These are phyloP conservation scores for Berberis vulgaris DNA, from an alignment of 164 flowering plant species.

Conservation along the genomic window DNA sequence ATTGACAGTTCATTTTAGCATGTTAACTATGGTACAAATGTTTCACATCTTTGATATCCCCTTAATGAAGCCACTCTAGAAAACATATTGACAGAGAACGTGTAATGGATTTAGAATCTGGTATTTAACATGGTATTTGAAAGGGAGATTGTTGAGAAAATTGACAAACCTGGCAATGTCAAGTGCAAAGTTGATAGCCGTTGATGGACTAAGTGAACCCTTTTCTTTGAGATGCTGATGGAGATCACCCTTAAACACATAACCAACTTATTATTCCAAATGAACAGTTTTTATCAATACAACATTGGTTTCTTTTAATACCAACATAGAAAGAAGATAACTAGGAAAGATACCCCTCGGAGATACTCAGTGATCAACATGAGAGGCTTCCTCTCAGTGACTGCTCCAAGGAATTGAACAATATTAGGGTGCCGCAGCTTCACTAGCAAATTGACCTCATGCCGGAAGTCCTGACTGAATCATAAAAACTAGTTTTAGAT, in stretches of 20 bases:
- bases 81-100: too few relatives aligned
- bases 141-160: too few relatives aligned
- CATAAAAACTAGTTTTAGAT: background rate
- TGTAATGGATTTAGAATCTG: too few relatives aligned
- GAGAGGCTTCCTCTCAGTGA: slow-evolving; percentile 92
- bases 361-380: slow-evolving; percentile 93
- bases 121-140: too few relatives aligned
- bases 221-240: slow-evolving; percentile 93
- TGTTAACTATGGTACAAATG: too few relatives aligned
- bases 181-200: slow-evolving; percentile 84
- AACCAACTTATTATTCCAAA: background rate
- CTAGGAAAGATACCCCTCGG: slow-evolving; percentile 60
- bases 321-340: background rate
- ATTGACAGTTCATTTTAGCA: too few relatives aligned
- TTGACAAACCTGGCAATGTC: slow-evolving; percentile 75
- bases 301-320: background rate
- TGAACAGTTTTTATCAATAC: background rate
- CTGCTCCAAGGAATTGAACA: slow-evolving; percentile 99
- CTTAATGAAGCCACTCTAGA: too few relatives aligned
- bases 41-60: too few relatives aligned
- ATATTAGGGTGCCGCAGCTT: slow-evolving; percentile 99
- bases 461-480: slow-evolving; percentile 95
- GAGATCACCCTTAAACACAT: slow-evolving; percentile 74
- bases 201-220: slow-evolving; percentile 73
- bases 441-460: slow-evolving; percentile 95